Base-by-base conservation (phyloP, 192 early-diverging fungal genomes). In the Backusella luteola region DNA sequence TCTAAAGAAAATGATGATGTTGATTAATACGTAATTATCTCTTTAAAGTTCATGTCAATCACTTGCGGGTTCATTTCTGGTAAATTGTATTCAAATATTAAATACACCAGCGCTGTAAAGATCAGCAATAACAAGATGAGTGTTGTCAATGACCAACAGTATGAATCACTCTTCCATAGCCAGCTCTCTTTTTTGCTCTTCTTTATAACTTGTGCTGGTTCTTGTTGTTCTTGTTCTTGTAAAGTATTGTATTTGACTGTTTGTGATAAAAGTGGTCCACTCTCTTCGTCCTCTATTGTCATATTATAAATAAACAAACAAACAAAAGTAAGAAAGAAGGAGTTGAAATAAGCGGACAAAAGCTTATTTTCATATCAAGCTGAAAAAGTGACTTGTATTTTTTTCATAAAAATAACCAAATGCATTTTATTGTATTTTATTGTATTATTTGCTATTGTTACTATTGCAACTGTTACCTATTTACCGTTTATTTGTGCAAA, bases 51-150 rank as follows among this genome's bases (percentile, higher is more conserved):
- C 32, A 32, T 32, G 2, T 32, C 2, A 32, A 32, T 26, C 3
- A 76, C 78, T 74, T 76, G 80, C 82, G 73, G 67, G 56, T 84
- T 74, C 6, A 78, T 46, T 23, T 67, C 76, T 23, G 82, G 82
- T 17, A 84, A 59, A 49, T 76, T 80, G 3, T 41, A 69, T 52
- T 74, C 63, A n/a, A 84, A 69, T 39, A 84, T 14, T 8, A 73
- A 35, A 36, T 75, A 74, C 52, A 80, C 38, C 5, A 80, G 29
- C 7, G 68, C 34, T 21, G 76, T 84, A 44, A 75, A 73, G 17
- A 75, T 34, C 21, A 77, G 14, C 0, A 80, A 44, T 23, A 80
- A 46, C 4, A 74, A 9, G 38, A 84, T 36, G 4, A 84, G 73
- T 5, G 79, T 69, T 21, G 66, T 63, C 26, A 84, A 14, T 6